Base-by-base conservation (phyloP, 1,284 basidiomycete genomes). In the Fomitopsis palustris region DNA sequence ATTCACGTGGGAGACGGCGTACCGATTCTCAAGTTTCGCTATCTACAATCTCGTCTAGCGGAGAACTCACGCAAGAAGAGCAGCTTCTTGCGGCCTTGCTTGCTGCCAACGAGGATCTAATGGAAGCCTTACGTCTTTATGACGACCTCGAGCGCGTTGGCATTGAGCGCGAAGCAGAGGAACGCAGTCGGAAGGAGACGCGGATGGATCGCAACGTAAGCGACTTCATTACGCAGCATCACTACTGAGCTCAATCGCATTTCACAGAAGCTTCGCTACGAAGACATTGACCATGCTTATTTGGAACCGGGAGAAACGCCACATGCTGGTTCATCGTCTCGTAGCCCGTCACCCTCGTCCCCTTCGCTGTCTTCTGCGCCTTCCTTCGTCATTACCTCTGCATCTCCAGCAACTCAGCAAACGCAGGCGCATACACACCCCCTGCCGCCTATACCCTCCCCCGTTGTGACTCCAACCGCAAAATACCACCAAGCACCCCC, bases 141-240 rank as follows among this genome's bases (percentile, higher is more conserved):
- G 86, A 91, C 9, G 90, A 93, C 66, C 72, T 91, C 33, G 80
- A 86, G 60, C 77, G 85, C 23, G 76, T 92, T 12, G 87, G 83
- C 9, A 70, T 82, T 25, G 88, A 90, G 69, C 78, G 82, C 54
- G 58, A 60, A 27, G 78, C 81, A 3, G 81, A 88, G 64, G 83
- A 87, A 59, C 75, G 83, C 56, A 90, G 88, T 67, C 77, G 75
- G 64, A 81, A 76, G 59, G 86, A 89, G 52, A 75, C 75, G 2
- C 75, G 78, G 57, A 79, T 86, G 72, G 82, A 85, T 69, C 75
- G 79, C 58, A 78, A 77, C 66, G 87, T 88, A 65, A 58, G 81
- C 9, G 6, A 7, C n/a, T 35, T 56, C 71, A 25, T 25, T 33
- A 31, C 38, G 31, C 42, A 29, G 21, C 59, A 23, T n/a, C n/a